phyloP scores from a whole-genome alignment of 2,329 filamentous ascomycete genomes.

The Aspergillus melleus region DNA sequence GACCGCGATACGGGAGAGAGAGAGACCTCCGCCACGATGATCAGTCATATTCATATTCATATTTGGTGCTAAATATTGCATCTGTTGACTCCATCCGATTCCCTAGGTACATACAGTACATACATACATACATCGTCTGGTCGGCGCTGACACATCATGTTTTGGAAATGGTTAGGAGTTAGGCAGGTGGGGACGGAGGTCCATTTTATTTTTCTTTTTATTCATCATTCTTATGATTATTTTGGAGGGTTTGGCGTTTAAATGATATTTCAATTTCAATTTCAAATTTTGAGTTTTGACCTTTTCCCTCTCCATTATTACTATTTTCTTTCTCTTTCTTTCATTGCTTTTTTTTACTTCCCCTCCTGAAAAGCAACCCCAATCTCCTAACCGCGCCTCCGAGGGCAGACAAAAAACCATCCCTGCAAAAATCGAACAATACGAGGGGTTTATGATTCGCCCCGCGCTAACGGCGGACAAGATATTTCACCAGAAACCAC shows the following conservation, averaged over 20 bases:
- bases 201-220: too few species aligned
- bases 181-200: not conserved
- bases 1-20: too few species aligned
- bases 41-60: not conserved
- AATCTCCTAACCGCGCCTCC: too few species aligned
- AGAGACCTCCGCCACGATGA: not conserved
- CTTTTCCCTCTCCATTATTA: too few species aligned
- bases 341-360: not conserved
- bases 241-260: too few species aligned
- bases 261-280: too few species aligned
- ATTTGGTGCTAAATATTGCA: not conserved
- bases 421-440: not conserved
- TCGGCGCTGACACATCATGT: conserved; percentile 4
- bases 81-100: not conserved
- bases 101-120: not conserved
- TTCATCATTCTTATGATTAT: too few species aligned
- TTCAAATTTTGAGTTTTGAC: too few species aligned
- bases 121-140: not conserved
- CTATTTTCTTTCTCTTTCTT: not conserved
- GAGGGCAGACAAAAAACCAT: not conserved
- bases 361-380: not conserved
- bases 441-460: not conserved
- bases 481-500: not conserved
- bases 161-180: not conserved
- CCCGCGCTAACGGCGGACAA: not conserved